phyloP scores from a whole-genome alignment of 2,329 filamentous ascomycete species.

The Nothophaeocryptopus gaeumannii region DNA sequence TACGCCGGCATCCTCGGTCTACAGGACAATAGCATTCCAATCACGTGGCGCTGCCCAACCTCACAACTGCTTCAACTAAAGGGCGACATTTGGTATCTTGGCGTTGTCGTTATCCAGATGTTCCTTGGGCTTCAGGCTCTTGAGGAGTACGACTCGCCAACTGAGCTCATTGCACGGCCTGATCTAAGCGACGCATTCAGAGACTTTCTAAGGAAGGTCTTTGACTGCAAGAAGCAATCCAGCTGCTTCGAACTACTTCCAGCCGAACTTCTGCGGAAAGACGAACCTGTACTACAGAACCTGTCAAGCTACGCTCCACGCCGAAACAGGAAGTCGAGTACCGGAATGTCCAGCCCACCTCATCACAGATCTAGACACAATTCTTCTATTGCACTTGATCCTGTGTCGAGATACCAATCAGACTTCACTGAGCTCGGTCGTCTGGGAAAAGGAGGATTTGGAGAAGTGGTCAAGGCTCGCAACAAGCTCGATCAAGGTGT shows the following conservation, averaged over 20 bases:
- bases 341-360: slow-evolving; percentile 26
- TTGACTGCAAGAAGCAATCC: slow-evolving; percentile 82
- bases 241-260: slow-evolving; percentile 72
- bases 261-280: slow-evolving; percentile 54
- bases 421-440: slow-evolving; percentile 90
- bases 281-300: slow-evolving; percentile 43
- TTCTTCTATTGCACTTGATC: slow-evolving; percentile 31
- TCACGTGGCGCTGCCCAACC: slow-evolving; percentile 23
- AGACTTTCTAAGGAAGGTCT: slow-evolving; percentile 79
- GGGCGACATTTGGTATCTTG: slow-evolving; percentile 93
- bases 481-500: slow-evolving; percentile 91
- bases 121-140: slow-evolving; percentile 78
- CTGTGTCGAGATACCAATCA: slow-evolving; percentile 71
- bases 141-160: slow-evolving; percentile 75
- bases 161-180: slow-evolving; percentile 67
- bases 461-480: slow-evolving; percentile 90
- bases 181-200: slow-evolving; percentile 71
- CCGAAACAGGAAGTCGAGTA: slow-evolving; percentile 15
- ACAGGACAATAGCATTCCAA: slow-evolving; percentile 10
- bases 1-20: slow-evolving; percentile 66
- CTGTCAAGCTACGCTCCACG: slow-evolving; percentile 8
- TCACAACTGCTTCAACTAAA: slow-evolving; percentile 48
- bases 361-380: slow-evolving; percentile 33
- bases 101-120: slow-evolving; percentile 90
- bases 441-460: slow-evolving; percentile 90